These are phyloP conservation scores for Taphrina populina DNA, from an alignment of 1,139 yeast genomes.

Conservation along the genomic window DNA sequence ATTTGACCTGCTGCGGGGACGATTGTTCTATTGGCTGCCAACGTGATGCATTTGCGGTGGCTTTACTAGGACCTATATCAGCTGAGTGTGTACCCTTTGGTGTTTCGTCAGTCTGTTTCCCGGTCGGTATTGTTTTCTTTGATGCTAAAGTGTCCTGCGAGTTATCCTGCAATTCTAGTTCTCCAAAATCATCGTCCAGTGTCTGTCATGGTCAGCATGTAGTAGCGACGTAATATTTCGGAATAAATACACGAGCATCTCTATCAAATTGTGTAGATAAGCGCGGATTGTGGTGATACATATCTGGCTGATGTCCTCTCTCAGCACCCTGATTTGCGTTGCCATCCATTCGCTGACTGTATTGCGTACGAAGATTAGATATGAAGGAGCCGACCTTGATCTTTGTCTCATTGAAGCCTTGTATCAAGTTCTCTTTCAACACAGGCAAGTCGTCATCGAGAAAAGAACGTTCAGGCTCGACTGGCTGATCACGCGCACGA, in stretches of 20 bases:
- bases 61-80: constrained; percentile 12
- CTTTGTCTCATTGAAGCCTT: constrained; percentile 82
- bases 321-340: background rate
- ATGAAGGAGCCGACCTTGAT: constrained; percentile 48
- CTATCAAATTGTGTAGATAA: constrained; percentile 18
- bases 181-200: constrained; percentile 27
- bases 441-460: constrained; percentile 64
- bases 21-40: constrained; percentile 11
- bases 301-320: constrained; percentile 4
- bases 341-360: constrained; percentile 5
- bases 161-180: constrained; percentile 19
- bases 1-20: background rate
- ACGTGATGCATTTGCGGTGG: constrained; percentile 7
- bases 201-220: background rate
- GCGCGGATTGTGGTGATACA: constrained; percentile 16
- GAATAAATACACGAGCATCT: constrained; percentile 8
- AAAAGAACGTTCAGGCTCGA: constrained; percentile 57
- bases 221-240: background rate
- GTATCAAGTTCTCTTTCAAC: constrained; percentile 65
- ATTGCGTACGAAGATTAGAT: constrained; percentile 12
- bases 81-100: constrained; percentile 19
- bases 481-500: constrained; percentile 8
- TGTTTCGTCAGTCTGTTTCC: constrained; percentile 5
- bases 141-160: background rate
- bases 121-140: background rate